Conservation (phyloP, 352 stramenopile genomes). For the Globisporangium heterothallicum region DNA sequence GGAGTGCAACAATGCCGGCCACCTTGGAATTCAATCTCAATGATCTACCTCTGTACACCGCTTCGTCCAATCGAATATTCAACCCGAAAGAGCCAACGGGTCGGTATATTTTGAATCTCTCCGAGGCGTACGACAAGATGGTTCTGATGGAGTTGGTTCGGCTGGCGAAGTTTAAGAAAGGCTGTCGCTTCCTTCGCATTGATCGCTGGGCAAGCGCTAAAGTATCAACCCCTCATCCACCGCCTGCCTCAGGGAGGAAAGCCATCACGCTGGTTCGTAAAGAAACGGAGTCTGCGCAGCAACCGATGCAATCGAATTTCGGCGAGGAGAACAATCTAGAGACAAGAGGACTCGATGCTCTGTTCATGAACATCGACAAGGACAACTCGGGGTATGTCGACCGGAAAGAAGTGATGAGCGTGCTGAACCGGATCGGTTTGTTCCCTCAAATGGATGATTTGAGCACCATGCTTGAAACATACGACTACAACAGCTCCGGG, state of each 20-base stretch:
- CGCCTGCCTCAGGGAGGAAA: slow-evolving; percentile 21
- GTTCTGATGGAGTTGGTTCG: slow-evolving; percentile 71
- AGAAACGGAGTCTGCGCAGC: slow-evolving; percentile 19
- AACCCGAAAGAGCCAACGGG: slow-evolving; percentile 66
- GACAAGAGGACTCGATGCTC: slow-evolving; percentile 44
- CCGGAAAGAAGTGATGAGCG: slow-evolving; percentile 44
- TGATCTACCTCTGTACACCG: slow-evolving; percentile 38
- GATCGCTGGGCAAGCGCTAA: slow-evolving; percentile 34
- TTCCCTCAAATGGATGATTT: slow-evolving; percentile 51
- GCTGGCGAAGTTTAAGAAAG: slow-evolving; percentile 63
- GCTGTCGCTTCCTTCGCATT: slow-evolving; percentile 60
- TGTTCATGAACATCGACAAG: slow-evolving; percentile 62
- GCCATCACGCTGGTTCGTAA: slow-evolving; percentile 41
- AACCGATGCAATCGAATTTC: neutral
- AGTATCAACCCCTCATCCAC: neutral
- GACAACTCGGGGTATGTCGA: slow-evolving; percentile 60
- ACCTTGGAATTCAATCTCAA: slow-evolving; percentile 23
- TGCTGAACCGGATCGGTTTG: slow-evolving; percentile 63
- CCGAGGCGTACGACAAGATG: slow-evolving; percentile 74
- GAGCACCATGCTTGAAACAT: slow-evolving; percentile 32
- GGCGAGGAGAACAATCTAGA: slow-evolving; percentile 47
- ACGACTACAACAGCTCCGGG: slow-evolving; percentile 47
- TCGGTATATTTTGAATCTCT: slow-evolving; percentile 58
- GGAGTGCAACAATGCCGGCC: neutral
- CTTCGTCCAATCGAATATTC: slow-evolving; percentile 42